Percentiles rank a stretch among this genome's conserved stretches.
phyloP scores from a whole-genome alignment of 441 rosid genomes.

The Capsella rubella region DNA sequence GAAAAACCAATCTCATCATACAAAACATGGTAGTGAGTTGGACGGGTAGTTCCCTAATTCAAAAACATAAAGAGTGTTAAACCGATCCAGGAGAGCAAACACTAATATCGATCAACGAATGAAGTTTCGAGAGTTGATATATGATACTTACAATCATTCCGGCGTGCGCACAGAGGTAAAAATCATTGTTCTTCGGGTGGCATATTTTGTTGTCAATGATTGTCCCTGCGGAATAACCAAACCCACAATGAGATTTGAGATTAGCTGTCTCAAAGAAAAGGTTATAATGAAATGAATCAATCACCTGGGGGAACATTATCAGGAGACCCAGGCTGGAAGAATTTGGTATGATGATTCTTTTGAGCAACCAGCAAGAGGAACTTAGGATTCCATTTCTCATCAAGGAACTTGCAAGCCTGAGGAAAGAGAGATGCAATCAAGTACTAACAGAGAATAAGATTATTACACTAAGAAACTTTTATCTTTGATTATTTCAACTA shows the following conservation, averaged over 20 bases:
- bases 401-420: constrained; percentile 81
- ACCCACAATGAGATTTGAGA: constrained; percentile 13
- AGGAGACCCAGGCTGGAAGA: constrained; percentile 57
- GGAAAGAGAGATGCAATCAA: constrained; percentile 13
- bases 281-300: neutral
- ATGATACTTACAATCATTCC: constrained; percentile 90
- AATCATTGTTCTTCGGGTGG: constrained; percentile 85
- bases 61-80: constrained; percentile 5
- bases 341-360: constrained; percentile 84
- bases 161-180: constrained; percentile 94
- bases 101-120: neutral
- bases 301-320: constrained; percentile 75
- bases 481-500: constrained; percentile 31
- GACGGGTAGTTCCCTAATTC: constrained; percentile 92
- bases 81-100: neutral
- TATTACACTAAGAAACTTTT: neutral
- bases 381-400: constrained; percentile 72
- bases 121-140: neutral
- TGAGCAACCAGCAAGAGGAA: constrained; percentile 56
- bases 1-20: constrained; percentile 82
- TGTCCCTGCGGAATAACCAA: constrained; percentile 61
- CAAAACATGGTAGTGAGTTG: constrained; percentile 91
- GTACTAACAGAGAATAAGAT: neutral
- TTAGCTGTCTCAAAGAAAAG: neutral
- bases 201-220: constrained; percentile 82